Conservation (phyloP, 2,329 filamentous ascomycete species). For the Aspergillus fumigatus region DNA sequence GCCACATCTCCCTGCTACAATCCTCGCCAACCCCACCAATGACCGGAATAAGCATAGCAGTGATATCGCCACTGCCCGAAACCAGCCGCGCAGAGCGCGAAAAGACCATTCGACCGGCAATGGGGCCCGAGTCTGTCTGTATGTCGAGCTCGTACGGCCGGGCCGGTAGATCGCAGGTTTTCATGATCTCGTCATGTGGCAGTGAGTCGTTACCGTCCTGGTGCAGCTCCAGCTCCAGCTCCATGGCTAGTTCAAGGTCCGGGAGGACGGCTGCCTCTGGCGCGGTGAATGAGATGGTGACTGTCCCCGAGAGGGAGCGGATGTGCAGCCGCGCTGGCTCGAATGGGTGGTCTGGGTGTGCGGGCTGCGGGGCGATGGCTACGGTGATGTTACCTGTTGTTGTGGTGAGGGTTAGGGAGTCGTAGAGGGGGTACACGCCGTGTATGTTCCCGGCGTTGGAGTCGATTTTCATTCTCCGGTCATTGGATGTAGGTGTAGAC, state of each 20-base stretch:
- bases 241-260: slow-evolving; percentile 2
- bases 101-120: slow-evolving; percentile 42
- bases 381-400: slow-evolving; percentile 27
- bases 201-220: too few relatives aligned
- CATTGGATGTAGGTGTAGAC: neutral
- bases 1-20: slow-evolving; percentile 6
- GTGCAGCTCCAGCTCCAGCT: neutral
- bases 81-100: slow-evolving; percentile 41
- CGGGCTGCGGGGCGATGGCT: slow-evolving; percentile 28
- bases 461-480: slow-evolving; percentile 18
- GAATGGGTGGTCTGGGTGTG: slow-evolving; percentile 9
- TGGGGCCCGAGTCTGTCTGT: slow-evolving; percentile 20
- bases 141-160: slow-evolving; percentile 27
- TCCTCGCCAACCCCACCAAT: neutral
- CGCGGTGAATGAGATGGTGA: slow-evolving; percentile 21
- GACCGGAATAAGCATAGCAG: slow-evolving; percentile 45
- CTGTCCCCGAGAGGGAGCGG: slow-evolving; percentile 20
- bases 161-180: slow-evolving; percentile 6
- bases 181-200: neutral
- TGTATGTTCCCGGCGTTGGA: slow-evolving; percentile 15
- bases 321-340: slow-evolving; percentile 27
- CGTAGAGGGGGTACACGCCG: slow-evolving; percentile 29
- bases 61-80: slow-evolving; percentile 48
- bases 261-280: neutral
- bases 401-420: slow-evolving; percentile 28